Percentiles rank a stretch among this genome's conserved stretches.
Conservation (phyloP, 129 eudicot species). For the Flaveria robusta region DNA sequence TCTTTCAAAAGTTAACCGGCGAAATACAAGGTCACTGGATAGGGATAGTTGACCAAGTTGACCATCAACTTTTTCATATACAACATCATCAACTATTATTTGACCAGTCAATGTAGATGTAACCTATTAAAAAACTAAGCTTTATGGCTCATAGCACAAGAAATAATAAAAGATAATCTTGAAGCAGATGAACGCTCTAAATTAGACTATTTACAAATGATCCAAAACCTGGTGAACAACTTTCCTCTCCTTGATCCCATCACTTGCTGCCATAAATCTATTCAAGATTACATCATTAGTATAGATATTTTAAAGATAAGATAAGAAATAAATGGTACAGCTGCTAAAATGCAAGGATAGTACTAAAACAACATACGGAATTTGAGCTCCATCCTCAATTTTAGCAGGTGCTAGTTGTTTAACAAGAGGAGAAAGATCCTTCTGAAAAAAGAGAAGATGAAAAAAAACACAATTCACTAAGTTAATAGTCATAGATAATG, state of each 20-base stretch:
- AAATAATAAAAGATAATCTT: conserved; percentile 8
- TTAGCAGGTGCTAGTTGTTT: conserved; percentile 70
- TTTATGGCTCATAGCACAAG: conserved; percentile 15
- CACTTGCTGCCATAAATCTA: conserved; percentile 89
- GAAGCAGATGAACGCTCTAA: conserved; percentile 2
- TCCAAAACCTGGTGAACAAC: conserved; percentile 71
- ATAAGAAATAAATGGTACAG: neutral
- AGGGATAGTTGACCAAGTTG: conserved; percentile 45
- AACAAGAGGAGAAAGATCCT: conserved; percentile 91
- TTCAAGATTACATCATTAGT: conserved; percentile 18
- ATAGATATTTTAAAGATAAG: neutral
- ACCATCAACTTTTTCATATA: conserved; percentile 73
- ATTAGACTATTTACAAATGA: conserved; percentile 1
- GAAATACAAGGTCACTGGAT: conserved; percentile 61
- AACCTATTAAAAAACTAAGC: conserved; percentile 44
- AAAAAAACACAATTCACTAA: conserved; percentile 9
- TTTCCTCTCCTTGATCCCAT: conserved; percentile 72
- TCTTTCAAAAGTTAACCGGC: conserved; percentile 80
- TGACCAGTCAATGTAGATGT: conserved; percentile 75
- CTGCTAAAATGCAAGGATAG: neutral
- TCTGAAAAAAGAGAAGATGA: conserved; percentile 42
- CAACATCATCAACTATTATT: conserved; percentile 72
- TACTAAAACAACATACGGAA: conserved; percentile 67
- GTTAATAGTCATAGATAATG: conserved; percentile 7
- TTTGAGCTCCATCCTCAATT: conserved; percentile 52